A percentile compares a stretch with the other conserved stretches of the same genome.
phyloP scores from a whole-genome alignment of 169 alveolate species.

The Besnoitia besnoiti region DNA sequence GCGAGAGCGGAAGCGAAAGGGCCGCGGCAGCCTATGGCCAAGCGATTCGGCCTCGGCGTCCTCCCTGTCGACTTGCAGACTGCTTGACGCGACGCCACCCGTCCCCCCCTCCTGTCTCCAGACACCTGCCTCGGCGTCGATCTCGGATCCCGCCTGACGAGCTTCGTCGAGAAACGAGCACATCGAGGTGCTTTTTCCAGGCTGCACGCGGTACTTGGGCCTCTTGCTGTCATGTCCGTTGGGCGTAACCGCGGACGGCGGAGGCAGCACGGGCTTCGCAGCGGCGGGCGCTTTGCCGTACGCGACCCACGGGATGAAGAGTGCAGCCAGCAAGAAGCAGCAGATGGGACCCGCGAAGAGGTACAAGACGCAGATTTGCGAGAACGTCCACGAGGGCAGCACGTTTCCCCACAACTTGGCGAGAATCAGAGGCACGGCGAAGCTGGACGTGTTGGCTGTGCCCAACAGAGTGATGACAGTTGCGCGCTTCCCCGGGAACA shows the following conservation, averaged over 20 bases:
- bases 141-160: no score
- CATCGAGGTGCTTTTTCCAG: neutral
- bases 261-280: neutral
- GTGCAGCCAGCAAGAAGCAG: constrained; percentile 50
- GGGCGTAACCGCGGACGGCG: neutral
- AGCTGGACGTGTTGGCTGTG: constrained; percentile 60
- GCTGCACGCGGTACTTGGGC: neutral
- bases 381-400: constrained; percentile 15
- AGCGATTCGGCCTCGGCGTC: no score
- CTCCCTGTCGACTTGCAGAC: no score
- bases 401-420: constrained; percentile 24
- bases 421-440: constrained; percentile 59
- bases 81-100: no score
- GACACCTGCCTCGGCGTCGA: no score
- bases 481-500: constrained; percentile 32
- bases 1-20: no score
- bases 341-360: constrained; percentile 29
- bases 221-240: neutral
- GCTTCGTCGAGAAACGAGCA: no score
- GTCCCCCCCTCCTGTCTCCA: no score
- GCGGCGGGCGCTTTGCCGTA: neutral
- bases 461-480: constrained; percentile 59
- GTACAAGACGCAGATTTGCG: constrained; percentile 47
- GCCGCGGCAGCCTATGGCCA: no score
- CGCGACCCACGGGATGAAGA: constrained; percentile 47